Percentiles rank a stretch among this genome's conserved stretches.
phyloP scores from a whole-genome alignment of 2,329 filamentous ascomycete species.

The Xylariaceae sp. region DNA sequence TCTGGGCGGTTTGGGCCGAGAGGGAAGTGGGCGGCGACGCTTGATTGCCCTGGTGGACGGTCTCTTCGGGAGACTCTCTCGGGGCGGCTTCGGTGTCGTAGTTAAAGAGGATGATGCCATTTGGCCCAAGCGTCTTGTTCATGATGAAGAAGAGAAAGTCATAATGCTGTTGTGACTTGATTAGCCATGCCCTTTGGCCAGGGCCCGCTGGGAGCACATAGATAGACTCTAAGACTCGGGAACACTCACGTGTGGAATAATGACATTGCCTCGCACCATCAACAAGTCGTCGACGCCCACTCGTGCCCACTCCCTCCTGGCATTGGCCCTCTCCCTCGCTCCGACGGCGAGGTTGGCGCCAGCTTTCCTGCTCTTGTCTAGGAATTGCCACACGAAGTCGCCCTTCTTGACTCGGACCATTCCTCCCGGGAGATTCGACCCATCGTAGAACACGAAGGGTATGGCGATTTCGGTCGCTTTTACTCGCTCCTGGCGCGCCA shows the following conservation, averaged over 20 bases:
- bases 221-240: background rate
- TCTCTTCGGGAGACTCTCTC: slow-evolving; percentile 12
- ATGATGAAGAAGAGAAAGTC: slow-evolving; percentile 97
- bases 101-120: slow-evolving; percentile 68
- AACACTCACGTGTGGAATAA: slow-evolving; percentile 86
- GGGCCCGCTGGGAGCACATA: too few species aligned
- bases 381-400: slow-evolving; percentile 85
- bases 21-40: slow-evolving; percentile 36
- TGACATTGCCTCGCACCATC: slow-evolving; percentile 83
- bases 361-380: slow-evolving; percentile 86
- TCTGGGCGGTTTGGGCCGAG: slow-evolving; percentile 35
- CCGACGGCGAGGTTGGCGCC: slow-evolving; percentile 77
- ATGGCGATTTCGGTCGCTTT: slow-evolving; percentile 85
- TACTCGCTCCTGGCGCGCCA: slow-evolving; percentile 75
- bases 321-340: slow-evolving; percentile 51
- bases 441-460: slow-evolving; percentile 96
- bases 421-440: slow-evolving; percentile 81
- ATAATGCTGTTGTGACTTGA: slow-evolving; percentile 63
- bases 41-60: slow-evolving; percentile 10
- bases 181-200: slow-evolving; percentile 18
- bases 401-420: slow-evolving; percentile 86
- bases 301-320: slow-evolving; percentile 78
- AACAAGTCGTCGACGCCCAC: slow-evolving; percentile 94
- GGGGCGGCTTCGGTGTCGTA: slow-evolving; percentile 53
- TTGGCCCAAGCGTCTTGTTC: slow-evolving; percentile 74